Evolutionary conservation across 768 basidiomycete genomes (phyloP).

Genomic region (Podaxis sp.): DNA sequence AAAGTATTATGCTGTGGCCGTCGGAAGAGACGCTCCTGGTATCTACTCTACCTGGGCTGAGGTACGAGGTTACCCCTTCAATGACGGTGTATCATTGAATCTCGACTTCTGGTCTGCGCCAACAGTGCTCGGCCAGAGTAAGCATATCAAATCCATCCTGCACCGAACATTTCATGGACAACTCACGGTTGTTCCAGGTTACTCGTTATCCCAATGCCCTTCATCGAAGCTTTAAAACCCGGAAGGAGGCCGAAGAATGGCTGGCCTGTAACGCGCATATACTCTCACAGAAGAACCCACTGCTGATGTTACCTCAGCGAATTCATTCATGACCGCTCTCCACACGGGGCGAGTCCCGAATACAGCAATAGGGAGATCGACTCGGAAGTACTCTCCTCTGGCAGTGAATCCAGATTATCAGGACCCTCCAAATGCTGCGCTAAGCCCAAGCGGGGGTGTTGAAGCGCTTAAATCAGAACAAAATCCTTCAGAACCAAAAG

Average conservation of each 20-base stretch:
- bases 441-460: too few relatives aligned
- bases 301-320: background rate
- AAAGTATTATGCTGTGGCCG: slow-evolving; percentile 64
- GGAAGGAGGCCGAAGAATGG: slow-evolving; percentile 50
- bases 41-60: slow-evolving; percentile 63
- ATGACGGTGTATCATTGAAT: background rate
- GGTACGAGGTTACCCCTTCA: slow-evolving; percentile 31
- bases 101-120: background rate
- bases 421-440: background rate
- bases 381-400: too few relatives aligned
- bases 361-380: background rate
- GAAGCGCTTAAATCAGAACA: background rate
- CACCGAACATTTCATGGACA: background rate
- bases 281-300: background rate
- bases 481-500: slow-evolving; percentile 10
- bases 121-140: slow-evolving; percentile 49
- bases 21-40: slow-evolving; percentile 54
- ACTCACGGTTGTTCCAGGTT: slow-evolving; percentile 33
- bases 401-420: background rate
- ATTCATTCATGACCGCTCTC: background rate
- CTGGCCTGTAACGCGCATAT: slow-evolving; percentile 27
- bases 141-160: background rate
- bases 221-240: slow-evolving; percentile 50
- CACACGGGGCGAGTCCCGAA: background rate
- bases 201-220: slow-evolving; percentile 49